Evolutionary conservation across 495 filamentous ascomycete species (phyloP).

Genomic region (Chaetomidium leptoderma): DNA sequence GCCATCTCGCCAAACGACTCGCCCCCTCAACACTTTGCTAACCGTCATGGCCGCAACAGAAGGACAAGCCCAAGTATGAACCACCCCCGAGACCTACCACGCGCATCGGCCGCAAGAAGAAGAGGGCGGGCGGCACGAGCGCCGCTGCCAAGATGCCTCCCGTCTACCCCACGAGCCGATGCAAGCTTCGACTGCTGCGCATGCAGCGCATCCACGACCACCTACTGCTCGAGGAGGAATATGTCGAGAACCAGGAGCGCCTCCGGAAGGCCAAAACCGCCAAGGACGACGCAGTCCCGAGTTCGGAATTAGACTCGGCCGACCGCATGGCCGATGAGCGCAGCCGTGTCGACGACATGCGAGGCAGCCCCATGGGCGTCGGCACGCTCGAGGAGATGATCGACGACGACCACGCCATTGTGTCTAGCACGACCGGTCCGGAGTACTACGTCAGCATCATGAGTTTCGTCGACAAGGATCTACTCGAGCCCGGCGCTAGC

Average conservation of each 20-base stretch:
- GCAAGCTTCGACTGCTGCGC: constrained; percentile 91
- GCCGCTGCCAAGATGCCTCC: constrained; percentile 90
- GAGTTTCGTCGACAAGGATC: constrained; percentile 99
- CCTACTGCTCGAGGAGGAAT: constrained; percentile 93
- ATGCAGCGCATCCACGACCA: constrained; percentile 99
- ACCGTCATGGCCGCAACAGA: constrained; percentile 51
- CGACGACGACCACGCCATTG: constrained; percentile 98
- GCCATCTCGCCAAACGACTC: not conserved
- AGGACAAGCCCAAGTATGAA: constrained; percentile 99
- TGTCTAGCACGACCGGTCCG: constrained; percentile 92
- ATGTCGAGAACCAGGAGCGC: constrained; percentile 97
- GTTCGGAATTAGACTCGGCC: constrained; percentile 56
- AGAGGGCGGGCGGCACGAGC: constrained; percentile 84
- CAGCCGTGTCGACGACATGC: constrained; percentile 95
- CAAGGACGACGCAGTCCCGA: constrained; percentile 60
- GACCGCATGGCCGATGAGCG: constrained; percentile 91
- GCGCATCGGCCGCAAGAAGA: constrained; percentile 97
- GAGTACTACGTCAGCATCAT: constrained; percentile 99
- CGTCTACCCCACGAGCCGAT: constrained; percentile 91
- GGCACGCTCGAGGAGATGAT: constrained; percentile 98
- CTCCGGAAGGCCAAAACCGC: constrained; percentile 82
- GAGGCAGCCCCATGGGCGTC: constrained; percentile 97
- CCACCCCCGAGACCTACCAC: constrained; percentile 95
- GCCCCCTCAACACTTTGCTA: constrained; percentile 16
- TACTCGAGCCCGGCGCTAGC: constrained; percentile 92